Percentiles rank a stretch among this genome's conserved stretches.
Evolutionary conservation across 306 rosid genomes (phyloP).

Genomic region (Cicer judaicum): DNA sequence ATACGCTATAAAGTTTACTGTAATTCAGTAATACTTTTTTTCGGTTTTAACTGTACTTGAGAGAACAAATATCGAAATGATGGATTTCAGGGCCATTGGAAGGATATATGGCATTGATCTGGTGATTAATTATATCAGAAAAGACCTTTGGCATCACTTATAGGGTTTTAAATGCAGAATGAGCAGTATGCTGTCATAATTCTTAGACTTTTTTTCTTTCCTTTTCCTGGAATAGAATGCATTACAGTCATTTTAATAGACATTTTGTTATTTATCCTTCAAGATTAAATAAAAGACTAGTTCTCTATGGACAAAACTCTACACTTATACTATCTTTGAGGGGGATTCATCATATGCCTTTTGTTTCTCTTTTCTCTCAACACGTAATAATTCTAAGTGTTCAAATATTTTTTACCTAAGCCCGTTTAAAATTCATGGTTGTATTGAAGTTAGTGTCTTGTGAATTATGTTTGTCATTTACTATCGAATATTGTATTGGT

Average conservation of each 20-base stretch:
- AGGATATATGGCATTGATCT: background rate
- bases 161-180: slow-evolving; percentile 10
- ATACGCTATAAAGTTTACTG: background rate
- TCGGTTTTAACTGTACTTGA: background rate
- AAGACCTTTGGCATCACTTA: background rate
- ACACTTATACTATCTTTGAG: background rate
- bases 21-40: background rate
- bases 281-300: background rate
- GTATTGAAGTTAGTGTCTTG: slow-evolving; percentile 9
- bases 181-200: slow-evolving; percentile 8
- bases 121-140: slow-evolving; percentile 2
- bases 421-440: slow-evolving; percentile 16
- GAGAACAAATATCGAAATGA: slow-evolving; percentile 7
- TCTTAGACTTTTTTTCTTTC: background rate
- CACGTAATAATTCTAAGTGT: background rate
- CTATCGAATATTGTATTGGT: slow-evolving; percentile 13
- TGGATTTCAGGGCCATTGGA: background rate
- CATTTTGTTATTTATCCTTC: background rate
- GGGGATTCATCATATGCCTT: background rate
- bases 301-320: background rate
- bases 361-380: background rate
- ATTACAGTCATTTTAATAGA: background rate
- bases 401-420: background rate
- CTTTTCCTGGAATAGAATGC: background rate
- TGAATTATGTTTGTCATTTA: slow-evolving; percentile 10